Evolutionary conservation across 1,284 basidiomycete genomes (phyloP), one percentile per base, ranked within the genome.

Genomic region (Moniliella sp.): DNA sequence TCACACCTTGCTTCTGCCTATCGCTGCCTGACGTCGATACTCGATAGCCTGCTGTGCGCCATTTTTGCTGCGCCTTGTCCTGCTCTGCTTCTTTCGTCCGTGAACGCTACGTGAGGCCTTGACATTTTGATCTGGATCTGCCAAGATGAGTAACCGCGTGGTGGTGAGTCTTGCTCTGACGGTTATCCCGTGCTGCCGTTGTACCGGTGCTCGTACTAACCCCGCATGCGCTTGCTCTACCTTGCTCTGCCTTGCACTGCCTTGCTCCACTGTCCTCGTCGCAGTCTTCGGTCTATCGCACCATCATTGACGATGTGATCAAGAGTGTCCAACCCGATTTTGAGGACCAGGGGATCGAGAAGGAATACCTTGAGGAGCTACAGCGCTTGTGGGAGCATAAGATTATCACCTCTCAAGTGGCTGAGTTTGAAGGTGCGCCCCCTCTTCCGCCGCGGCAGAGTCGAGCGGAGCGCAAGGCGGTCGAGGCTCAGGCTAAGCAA

Each of bases 301-400:
- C 73, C 46, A 80, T 94, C 66, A 94, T 97, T 65, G 83, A 93
- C 71, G 83, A 93, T 66, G 86, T 94, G 43, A 77, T 94, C 53
- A 66, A 68, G 25, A 69, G 71, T 50, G 80, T 88, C 64, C 80
- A 80, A 63, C 68, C 74, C 61, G 88, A 94, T 63, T 97, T 94
- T 65, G 86, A 94, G 61, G 84, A 91, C 62, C 86, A 81, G 61
- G 88, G 86, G 34, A 79, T 97, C 44, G 71, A 76, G 57, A 82
- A 93, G 61, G 80, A 84, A 19, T 76, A 94, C 33, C 67, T 94
- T 33, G 74, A 75, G 47, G 76, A 81, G 37, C 66, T 97, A 34
- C 81, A 88, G 64, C 69, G 72, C n/a, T n/a, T n/a, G 74, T 94
- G 86, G 86, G 78, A 93, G 61, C 70, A 69, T 52, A 88, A 88